Percentiles rank a stretch among this genome's conserved stretches.
phyloP scores from a whole-genome alignment of 2,329 filamentous ascomycete genomes.

The Alternaria panax region DNA sequence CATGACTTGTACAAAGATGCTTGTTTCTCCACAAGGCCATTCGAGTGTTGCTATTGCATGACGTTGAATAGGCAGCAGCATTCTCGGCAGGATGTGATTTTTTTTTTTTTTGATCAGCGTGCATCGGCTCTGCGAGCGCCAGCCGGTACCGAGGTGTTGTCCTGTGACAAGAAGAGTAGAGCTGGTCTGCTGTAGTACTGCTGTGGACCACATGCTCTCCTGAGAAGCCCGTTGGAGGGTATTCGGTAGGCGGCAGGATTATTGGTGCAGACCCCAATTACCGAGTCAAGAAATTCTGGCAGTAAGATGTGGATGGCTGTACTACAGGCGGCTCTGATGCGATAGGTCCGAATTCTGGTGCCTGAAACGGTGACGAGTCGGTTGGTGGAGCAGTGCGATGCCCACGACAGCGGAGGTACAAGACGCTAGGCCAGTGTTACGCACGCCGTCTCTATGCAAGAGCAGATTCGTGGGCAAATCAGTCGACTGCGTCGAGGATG shows the following conservation, averaged over 20 bases:
- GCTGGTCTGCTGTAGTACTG: background rate
- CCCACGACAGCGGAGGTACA: conserved; percentile 25
- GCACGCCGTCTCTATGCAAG: conserved; percentile 21
- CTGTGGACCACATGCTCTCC: background rate
- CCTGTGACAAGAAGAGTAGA: background rate
- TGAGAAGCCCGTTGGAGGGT: background rate
- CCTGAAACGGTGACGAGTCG: conserved; percentile 35
- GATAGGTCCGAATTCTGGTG: conserved; percentile 41
- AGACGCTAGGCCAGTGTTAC: conserved; percentile 25
- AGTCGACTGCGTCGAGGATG: conserved; percentile 8
- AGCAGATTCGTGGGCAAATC: conserved; percentile 8
- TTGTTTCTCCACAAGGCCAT: background rate
- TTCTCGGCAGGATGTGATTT: background rate
- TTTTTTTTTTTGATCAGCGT: background rate
- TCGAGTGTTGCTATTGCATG: background rate
- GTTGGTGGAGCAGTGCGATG: conserved; percentile 17
- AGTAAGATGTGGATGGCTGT: conserved; percentile 8
- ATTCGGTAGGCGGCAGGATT: conserved; percentile 7
- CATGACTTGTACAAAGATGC: background rate
- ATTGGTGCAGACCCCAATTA: background rate
- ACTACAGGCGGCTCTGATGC: conserved; percentile 29
- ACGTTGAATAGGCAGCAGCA: background rate
- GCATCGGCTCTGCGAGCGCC: background rate
- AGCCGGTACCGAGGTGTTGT: background rate
- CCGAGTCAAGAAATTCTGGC: background rate